Evolutionary conservation across 805 yeast genomes (phyloP).

Genomic region (Monosporozyma aerobia): DNA sequence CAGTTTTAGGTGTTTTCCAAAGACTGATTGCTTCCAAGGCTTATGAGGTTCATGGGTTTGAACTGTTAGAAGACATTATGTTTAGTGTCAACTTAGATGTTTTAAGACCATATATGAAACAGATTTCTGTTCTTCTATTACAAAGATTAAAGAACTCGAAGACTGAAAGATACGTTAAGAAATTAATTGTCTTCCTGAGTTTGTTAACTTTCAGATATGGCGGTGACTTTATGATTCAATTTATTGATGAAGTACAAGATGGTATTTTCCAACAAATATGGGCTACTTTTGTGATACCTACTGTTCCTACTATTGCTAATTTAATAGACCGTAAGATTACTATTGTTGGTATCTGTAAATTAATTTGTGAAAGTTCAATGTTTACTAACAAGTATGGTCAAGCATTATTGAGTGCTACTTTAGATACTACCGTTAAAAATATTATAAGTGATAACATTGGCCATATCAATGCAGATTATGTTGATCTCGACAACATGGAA

Average conservation of each 20-base stretch:
- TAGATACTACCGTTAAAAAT: constrained; percentile 36
- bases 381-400: constrained; percentile 35
- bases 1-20: constrained; percentile 93
- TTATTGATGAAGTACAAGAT: constrained; percentile 66
- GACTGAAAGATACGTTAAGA: constrained; percentile 72
- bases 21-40: constrained; percentile 77
- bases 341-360: constrained; percentile 41
- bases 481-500: constrained; percentile 43
- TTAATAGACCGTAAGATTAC: constrained; percentile 48
- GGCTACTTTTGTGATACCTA: constrained; percentile 32
- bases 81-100: constrained; percentile 41
- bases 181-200: constrained; percentile 57
- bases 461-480: constrained; percentile 30
- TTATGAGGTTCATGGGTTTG: constrained; percentile 78
- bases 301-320: constrained; percentile 39
- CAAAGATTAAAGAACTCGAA: constrained; percentile 72
- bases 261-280: constrained; percentile 45
- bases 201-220: constrained; percentile 40
- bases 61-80: constrained; percentile 64
- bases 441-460: constrained; percentile 32
- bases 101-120: constrained; percentile 49
- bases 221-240: constrained; percentile 47
- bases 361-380: constrained; percentile 30
- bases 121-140: constrained; percentile 66
- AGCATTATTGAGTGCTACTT: constrained; percentile 33